phyloP scores from a whole-genome alignment of 2,329 filamentous ascomycete species.

The Exophiala sideris region DNA sequence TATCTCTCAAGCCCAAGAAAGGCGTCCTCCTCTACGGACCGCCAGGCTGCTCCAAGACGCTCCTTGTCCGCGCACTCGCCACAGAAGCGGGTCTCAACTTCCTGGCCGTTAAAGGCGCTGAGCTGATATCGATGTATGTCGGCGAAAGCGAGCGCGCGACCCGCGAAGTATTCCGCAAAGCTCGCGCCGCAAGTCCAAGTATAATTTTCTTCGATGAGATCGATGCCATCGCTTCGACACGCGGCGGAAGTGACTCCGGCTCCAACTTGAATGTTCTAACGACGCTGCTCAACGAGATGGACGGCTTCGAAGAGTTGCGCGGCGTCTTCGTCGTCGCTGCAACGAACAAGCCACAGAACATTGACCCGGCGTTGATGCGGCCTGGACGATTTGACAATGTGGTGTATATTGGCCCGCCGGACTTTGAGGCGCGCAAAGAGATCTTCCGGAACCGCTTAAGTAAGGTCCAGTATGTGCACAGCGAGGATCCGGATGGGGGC shows the following conservation, averaged over 20 bases:
- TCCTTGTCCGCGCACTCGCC: constrained; percentile 85
- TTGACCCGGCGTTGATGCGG: constrained; percentile 81
- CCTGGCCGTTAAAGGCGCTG: constrained; percentile 88
- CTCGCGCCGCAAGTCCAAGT: constrained; percentile 77
- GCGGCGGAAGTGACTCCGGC: constrained; percentile 47
- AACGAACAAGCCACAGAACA: constrained; percentile 81
- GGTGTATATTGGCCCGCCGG: constrained; percentile 81
- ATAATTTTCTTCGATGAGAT: constrained; percentile 98
- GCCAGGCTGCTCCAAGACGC: constrained; percentile 90
- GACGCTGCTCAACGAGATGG: constrained; percentile 90
- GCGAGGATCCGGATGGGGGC: constrained; percentile 59
- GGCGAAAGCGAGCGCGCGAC: constrained; percentile 87
- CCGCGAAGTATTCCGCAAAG: constrained; percentile 80
- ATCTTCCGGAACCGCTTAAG: constrained; percentile 69
- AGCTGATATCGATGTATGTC: constrained; percentile 94
- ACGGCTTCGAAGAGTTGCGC: constrained; percentile 80
- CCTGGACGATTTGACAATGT: constrained; percentile 81
- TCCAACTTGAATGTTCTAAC: constrained; percentile 76
- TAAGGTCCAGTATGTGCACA: constrained; percentile 52
- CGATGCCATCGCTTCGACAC: constrained; percentile 68
- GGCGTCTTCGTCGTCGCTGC: constrained; percentile 85
- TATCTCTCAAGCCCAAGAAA: constrained; percentile 63
- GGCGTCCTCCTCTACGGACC: constrained; percentile 88
- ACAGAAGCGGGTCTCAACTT: constrained; percentile 91
- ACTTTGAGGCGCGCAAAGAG: constrained; percentile 66